Conservation (phyloP, 2,329 filamentous ascomycete species). For the Pseudonectria foliicola region DNA sequence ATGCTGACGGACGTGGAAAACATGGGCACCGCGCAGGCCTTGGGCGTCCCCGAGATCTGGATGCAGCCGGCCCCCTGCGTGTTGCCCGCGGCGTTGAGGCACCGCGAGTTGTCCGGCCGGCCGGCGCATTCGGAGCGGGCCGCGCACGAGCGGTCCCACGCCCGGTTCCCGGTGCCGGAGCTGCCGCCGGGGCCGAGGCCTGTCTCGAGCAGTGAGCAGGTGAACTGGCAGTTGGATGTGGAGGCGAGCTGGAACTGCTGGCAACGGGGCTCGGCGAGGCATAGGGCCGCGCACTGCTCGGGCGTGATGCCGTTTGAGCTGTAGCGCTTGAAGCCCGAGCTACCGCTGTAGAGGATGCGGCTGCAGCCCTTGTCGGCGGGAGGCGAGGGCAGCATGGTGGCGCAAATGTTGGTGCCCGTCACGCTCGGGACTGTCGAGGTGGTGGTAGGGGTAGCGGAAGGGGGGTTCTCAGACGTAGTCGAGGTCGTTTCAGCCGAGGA, state of each 20-base stretch:
- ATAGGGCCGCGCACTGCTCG: slow-evolving; percentile 14
- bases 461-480: not conserved
- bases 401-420: slow-evolving; percentile 9
- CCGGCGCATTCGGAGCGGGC: slow-evolving; percentile 5
- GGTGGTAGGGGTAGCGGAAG: not conserved
- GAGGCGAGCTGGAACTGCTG: slow-evolving; percentile 15
- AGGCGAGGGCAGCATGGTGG: slow-evolving; percentile 6
- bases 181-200: slow-evolving; percentile 4
- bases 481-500: not conserved
- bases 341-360: slow-evolving; percentile 12
- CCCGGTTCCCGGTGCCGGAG: slow-evolving; percentile 8
- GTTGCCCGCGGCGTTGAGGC: slow-evolving; percentile 12
- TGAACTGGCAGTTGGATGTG: slow-evolving; percentile 10
- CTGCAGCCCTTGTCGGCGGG: slow-evolving; percentile 9
- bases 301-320: slow-evolving; percentile 8
- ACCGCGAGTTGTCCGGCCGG: slow-evolving; percentile 7
- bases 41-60: slow-evolving; percentile 7
- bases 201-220: slow-evolving; percentile 8
- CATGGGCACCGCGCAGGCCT: slow-evolving; percentile 14
- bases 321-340: slow-evolving; percentile 10
- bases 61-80: slow-evolving; percentile 11
- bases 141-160: slow-evolving; percentile 14
- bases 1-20: slow-evolving; percentile 5
- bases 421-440: slow-evolving; percentile 1
- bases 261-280: slow-evolving; percentile 9